Evolutionary conservation across 495 filamentous ascomycete species (phyloP).

Genomic region (Geopyxis carbonaria): DNA sequence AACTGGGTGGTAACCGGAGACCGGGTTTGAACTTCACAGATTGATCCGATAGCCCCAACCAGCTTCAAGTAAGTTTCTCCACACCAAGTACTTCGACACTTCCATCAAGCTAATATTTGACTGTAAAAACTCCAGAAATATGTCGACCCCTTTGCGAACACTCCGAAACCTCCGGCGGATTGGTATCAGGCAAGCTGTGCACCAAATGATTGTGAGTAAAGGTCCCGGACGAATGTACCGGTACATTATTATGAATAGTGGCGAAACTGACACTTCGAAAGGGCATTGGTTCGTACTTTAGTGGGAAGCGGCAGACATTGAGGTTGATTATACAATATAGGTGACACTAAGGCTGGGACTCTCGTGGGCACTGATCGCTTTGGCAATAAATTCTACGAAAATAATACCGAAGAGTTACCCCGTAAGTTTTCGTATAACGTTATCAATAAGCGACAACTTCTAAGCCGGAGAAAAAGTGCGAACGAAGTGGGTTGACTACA

Average conservation of each 20-base stretch:
- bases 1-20: too few species aligned
- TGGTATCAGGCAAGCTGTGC: slow-evolving; percentile 76
- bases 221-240: too few species aligned
- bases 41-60: too few species aligned
- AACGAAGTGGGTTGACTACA: slow-evolving; percentile 96
- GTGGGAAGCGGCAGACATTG: too few species aligned
- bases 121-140: slow-evolving; percentile 26
- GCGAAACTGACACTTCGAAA: too few species aligned
- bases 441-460: background rate
- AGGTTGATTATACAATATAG: too few species aligned
- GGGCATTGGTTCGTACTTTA: too few species aligned
- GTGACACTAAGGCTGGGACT: slow-evolving; percentile 90
- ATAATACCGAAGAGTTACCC: slow-evolving; percentile 77
- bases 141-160: slow-evolving; percentile 85
- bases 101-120: background rate
- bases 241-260: too few species aligned
- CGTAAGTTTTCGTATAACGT: slow-evolving; percentile 36
- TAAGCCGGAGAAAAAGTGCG: slow-evolving; percentile 43
- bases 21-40: too few species aligned
- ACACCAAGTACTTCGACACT: background rate
- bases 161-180: slow-evolving; percentile 71
- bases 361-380: slow-evolving; percentile 73
- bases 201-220: slow-evolving; percentile 78
- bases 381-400: slow-evolving; percentile 97
- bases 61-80: too few species aligned